Base-by-base conservation (phyloP, 768 basidiomycete genomes). In the Boletus subparvulus region DNA sequence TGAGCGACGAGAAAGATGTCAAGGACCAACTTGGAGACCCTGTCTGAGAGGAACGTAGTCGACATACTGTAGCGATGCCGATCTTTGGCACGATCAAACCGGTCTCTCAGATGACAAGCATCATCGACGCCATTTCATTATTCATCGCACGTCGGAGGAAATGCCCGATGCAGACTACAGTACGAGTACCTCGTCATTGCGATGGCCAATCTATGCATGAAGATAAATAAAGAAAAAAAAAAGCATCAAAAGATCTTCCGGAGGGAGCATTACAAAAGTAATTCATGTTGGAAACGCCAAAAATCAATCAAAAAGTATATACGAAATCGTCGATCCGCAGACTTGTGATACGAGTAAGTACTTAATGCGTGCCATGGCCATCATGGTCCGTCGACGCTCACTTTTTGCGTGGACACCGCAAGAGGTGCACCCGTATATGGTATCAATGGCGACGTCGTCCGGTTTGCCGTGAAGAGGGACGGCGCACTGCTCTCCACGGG, bases 361-460 rank as follows among this genome's bases (percentile, higher is more conserved):
- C 21, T 21, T 21, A 11, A 6, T 32, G 6, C 32, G 32, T 32
- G 32, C 32, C 0, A 11, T 11, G 28, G 28, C 35, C 35, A 36
- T 40, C 47, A 10, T 55, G 53, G 51, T 51, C 62, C 67, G 6
- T 68, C 67, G 5, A 66, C 45, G 2, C 59, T 40, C 32, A 68
- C 51, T 39, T 66, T 66, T 59, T 67, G 66, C 8, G 55, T 6
- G 3, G 62, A 16, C 14, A 54, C 26, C 17, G 46, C 42, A 6
- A 55, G 46, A 2, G 54, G 62, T 11, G 36, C 26, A 6, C 53
- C 52, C 14, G 43, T 42, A 35, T 66, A 69, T 10, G 66, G 54
- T 32, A 69, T 67, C 54, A 69, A 45, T 13, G 68, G 68, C 3
- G 68, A 70, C 9, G 58, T 50, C 37, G 68, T 61, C 46, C 68